phyloP scores from a whole-genome alignment of 345 rosid species.

The Populus davidiana region DNA sequence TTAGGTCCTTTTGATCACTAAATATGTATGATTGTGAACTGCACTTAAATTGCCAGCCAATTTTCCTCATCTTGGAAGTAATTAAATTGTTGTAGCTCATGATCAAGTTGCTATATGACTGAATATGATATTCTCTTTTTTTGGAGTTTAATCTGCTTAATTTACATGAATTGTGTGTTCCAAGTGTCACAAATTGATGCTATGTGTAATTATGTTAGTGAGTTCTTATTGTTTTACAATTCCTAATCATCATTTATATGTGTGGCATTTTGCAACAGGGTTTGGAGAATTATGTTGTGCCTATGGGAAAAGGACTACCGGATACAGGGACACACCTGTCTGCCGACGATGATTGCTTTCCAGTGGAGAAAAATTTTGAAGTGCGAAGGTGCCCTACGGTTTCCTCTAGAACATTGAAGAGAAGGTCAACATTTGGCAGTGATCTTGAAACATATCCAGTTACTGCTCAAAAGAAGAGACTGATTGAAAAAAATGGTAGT shows the following conservation, averaged over 20 bases:
- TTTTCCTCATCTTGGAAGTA: neutral
- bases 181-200: neutral
- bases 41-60: neutral
- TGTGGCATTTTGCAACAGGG: slow-evolving; percentile 12
- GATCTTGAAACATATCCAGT: slow-evolving; percentile 6
- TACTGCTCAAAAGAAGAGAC: slow-evolving; percentile 17
- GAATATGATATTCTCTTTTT: neutral
- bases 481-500: slow-evolving; percentile 11
- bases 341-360: slow-evolving; percentile 11
- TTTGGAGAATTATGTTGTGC: neutral
- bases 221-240: neutral
- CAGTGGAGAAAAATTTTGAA: slow-evolving; percentile 15
- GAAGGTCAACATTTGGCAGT: slow-evolving; percentile 7
- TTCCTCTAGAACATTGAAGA: slow-evolving; percentile 15
- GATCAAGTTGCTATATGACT: neutral
- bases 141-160: neutral
- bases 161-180: neutral
- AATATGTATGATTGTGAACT: neutral
- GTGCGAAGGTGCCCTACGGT: neutral
- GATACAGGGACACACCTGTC: neutral
- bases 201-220: neutral
- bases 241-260: neutral
- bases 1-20: neutral
- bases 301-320: neutral
- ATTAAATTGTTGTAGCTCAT: neutral